Evolutionary conservation across 495 filamentous ascomycete species (phyloP).

Genomic region (Acidiella bohemica): DNA sequence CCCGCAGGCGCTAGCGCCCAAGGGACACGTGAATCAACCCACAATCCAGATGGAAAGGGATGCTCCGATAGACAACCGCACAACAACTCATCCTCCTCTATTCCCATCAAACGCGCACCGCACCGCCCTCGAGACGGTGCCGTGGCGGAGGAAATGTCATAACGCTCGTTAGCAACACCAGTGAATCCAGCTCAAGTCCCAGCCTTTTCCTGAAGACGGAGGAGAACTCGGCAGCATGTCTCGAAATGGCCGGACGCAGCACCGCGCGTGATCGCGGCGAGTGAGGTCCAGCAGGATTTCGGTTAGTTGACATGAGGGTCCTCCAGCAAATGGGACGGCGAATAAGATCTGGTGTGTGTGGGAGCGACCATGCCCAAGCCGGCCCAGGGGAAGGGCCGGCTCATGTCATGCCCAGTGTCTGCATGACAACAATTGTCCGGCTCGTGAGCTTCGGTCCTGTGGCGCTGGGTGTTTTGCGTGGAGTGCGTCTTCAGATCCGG

Average conservation of each 20-base stretch:
- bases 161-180: slow-evolving; percentile 30
- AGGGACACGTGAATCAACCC: slow-evolving; percentile 9
- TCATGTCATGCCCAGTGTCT: slow-evolving; percentile 12
- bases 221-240: no score
- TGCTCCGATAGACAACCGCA: slow-evolving; percentile 12
- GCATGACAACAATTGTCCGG: slow-evolving; percentile 27
- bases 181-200: slow-evolving; percentile 22
- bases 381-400: slow-evolving; percentile 5
- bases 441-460: slow-evolving; percentile 3
- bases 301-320: neutral
- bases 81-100: slow-evolving; percentile 16
- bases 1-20: neutral
- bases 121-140: no score
- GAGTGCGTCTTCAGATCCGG: slow-evolving; percentile 1
- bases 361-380: slow-evolving; percentile 29
- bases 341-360: no score
- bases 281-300: slow-evolving; percentile 1
- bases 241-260: slow-evolving; percentile 16
- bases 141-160: slow-evolving; percentile 1
- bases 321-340: slow-evolving; percentile 12
- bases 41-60: slow-evolving; percentile 14
- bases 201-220: slow-evolving; percentile 1
- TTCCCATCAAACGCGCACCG: neutral
- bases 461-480: neutral
- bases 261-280: slow-evolving; percentile 4